Conservation (phyloP, 2,329 filamentous ascomycete genomes). For the Cercospora brassicicola region DNA sequence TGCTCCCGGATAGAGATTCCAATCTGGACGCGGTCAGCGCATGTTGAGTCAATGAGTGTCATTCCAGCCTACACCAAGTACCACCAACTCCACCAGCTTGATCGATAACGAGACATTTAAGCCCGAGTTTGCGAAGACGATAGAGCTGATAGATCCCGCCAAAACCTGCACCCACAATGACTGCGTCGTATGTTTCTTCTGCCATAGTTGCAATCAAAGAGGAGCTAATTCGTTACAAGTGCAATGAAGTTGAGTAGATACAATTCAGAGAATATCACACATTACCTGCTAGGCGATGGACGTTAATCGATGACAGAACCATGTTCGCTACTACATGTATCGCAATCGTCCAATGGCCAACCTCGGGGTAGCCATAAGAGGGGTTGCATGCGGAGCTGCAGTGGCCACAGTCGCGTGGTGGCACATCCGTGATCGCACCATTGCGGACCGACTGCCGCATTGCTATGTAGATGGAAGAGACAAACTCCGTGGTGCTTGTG, state of each 20-base stretch:
- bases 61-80: conserved; percentile 9
- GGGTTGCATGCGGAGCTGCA: conserved; percentile 8
- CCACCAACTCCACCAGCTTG: conserved; percentile 48
- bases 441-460: background rate
- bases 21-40: conserved; percentile 20
- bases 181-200: conserved; percentile 24
- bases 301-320: background rate
- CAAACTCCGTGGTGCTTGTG: background rate
- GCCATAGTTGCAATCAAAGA: background rate
- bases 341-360: background rate
- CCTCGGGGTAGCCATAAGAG: conserved; percentile 6
- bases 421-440: background rate
- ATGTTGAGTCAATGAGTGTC: conserved; percentile 24
- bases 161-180: conserved; percentile 36
- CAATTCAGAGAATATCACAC: background rate
- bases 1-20: conserved; percentile 44
- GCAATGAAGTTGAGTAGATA: background rate
- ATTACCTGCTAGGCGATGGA: background rate
- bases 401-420: background rate
- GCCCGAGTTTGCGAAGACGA: conserved; percentile 22
- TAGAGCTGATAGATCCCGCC: conserved; percentile 32
- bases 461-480: background rate
- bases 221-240: background rate
- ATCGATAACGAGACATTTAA: conserved; percentile 41
- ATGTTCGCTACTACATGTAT: background rate